Evolutionary conservation across 768 basidiomycete genomes (phyloP).

Genomic region (Fistulinella prunicolor): DNA sequence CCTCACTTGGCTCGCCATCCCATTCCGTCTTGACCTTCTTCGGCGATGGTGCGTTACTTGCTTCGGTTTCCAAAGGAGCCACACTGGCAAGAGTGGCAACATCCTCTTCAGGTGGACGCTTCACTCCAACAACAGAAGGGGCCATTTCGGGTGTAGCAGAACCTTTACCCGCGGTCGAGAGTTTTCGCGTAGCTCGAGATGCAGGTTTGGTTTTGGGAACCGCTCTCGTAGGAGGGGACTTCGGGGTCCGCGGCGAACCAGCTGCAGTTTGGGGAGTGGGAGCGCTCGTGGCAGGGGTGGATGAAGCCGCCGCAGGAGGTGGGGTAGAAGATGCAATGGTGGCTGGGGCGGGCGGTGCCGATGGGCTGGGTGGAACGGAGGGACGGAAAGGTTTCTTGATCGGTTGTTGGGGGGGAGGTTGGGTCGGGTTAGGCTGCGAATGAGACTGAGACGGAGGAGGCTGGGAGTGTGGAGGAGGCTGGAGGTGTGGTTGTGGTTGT

Average conservation of each 20-base stretch:
- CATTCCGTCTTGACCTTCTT: constrained; percentile 72
- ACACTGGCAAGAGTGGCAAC: constrained; percentile 25
- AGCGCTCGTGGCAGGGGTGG: constrained; percentile 51
- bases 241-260: constrained; percentile 63
- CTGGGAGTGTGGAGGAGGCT: constrained; percentile 9
- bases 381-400: constrained; percentile 20
- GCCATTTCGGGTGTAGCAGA: constrained; percentile 37
- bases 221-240: constrained; percentile 64
- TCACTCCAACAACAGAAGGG: constrained; percentile 30
- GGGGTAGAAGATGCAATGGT: constrained; percentile 39
- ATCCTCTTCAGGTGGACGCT: constrained; percentile 36
- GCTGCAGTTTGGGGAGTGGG: constrained; percentile 39
- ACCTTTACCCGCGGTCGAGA: constrained; percentile 31
- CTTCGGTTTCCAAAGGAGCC: constrained; percentile 32
- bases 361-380: constrained; percentile 25
- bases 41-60: constrained; percentile 57
- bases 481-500: constrained; percentile 12
- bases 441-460: constrained; percentile 8
- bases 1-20: constrained; percentile 58
- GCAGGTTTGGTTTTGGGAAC: constrained; percentile 43
- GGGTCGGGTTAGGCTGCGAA: constrained; percentile 5
- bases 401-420: constrained; percentile 6
- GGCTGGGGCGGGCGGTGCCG: constrained; percentile 11
- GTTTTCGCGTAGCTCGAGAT: constrained; percentile 27
- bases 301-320: constrained; percentile 41